Evolutionary conservation across 2,329 filamentous ascomycete genomes (phyloP).

Genomic region (Talaromyces amestolkiae): DNA sequence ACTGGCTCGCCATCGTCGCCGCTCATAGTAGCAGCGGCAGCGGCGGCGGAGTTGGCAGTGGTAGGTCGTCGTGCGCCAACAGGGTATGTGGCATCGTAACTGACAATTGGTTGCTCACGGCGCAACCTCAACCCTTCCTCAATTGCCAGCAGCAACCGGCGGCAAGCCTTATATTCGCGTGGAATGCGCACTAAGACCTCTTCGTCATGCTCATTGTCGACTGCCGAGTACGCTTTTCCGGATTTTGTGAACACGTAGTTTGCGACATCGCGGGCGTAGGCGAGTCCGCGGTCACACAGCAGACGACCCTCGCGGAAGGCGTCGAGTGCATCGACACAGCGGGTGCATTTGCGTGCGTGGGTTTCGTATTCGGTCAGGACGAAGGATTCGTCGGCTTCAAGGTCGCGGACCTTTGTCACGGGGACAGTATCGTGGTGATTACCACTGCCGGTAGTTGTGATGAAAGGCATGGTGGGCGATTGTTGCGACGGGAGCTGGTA

Average conservation of each 20-base stretch:
- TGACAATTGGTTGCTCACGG: conserved; percentile 27
- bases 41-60: conserved; percentile 18
- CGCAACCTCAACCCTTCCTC: conserved; percentile 40
- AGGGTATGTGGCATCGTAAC: conserved; percentile 36
- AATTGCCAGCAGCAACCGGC: conserved; percentile 42
- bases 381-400: conserved; percentile 33
- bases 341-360: conserved; percentile 35
- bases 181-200: conserved; percentile 45
- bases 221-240: conserved; percentile 42
- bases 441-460: conserved; percentile 9
- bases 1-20: conserved; percentile 19
- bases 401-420: conserved; percentile 19
- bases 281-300: conserved; percentile 36
- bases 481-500: conserved; percentile 12
- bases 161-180: conserved; percentile 33
- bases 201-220: conserved; percentile 41
- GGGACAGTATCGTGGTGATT: conserved; percentile 4
- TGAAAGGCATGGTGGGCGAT: conserved; percentile 22
- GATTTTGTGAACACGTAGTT: conserved; percentile 36
- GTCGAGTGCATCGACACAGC: conserved; percentile 33
- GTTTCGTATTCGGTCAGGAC: conserved; percentile 35
- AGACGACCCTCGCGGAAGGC: conserved; percentile 27
- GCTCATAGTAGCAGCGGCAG: neutral
- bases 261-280: conserved; percentile 33
- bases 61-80: conserved; percentile 27